phyloP scores from a whole-genome alignment of 345 rosid species.

The Sonneratia caseolaris region DNA sequence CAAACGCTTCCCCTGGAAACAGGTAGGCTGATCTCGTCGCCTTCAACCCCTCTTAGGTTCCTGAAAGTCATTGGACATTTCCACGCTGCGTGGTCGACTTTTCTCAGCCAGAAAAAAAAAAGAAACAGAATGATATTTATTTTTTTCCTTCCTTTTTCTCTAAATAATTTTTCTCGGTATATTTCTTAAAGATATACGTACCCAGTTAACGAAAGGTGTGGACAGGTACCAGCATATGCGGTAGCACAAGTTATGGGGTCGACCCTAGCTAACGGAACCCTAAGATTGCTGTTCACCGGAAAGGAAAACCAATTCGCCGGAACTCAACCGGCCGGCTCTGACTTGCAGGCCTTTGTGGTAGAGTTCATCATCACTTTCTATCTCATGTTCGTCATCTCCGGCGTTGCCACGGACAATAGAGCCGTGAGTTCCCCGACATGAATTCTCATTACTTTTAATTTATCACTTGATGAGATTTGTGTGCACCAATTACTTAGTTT shows the following conservation, averaged over 20 bases:
- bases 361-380: slow-evolving; percentile 94
- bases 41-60: too few relatives aligned
- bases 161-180: too few relatives aligned
- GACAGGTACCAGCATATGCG: slow-evolving; percentile 26
- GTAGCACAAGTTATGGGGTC: slow-evolving; percentile 63
- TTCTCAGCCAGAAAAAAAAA: too few relatives aligned
- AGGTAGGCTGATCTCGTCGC: slow-evolving; percentile 22
- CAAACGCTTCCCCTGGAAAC: slow-evolving; percentile 73
- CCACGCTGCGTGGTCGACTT: too few relatives aligned
- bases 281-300: slow-evolving; percentile 55
- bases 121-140: too few relatives aligned
- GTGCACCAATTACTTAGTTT: too few relatives aligned
- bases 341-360: slow-evolving; percentile 58
- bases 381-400: slow-evolving; percentile 72
- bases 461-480: too few relatives aligned
- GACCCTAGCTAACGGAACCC: slow-evolving; percentile 64
- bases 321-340: slow-evolving; percentile 58
- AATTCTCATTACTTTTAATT: too few relatives aligned
- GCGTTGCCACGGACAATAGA: slow-evolving; percentile 81
- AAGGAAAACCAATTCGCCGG: slow-evolving; percentile 54
- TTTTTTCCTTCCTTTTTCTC: too few relatives aligned
- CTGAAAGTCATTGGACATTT: too few relatives aligned
- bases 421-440: slow-evolving; percentile 40
- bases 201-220: too few relatives aligned
- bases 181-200: too few relatives aligned